These are phyloP conservation scores for Holtermannia corniformis DNA, from an alignment of 768 basidiomycete genomes.

Conservation along the genomic window DNA sequence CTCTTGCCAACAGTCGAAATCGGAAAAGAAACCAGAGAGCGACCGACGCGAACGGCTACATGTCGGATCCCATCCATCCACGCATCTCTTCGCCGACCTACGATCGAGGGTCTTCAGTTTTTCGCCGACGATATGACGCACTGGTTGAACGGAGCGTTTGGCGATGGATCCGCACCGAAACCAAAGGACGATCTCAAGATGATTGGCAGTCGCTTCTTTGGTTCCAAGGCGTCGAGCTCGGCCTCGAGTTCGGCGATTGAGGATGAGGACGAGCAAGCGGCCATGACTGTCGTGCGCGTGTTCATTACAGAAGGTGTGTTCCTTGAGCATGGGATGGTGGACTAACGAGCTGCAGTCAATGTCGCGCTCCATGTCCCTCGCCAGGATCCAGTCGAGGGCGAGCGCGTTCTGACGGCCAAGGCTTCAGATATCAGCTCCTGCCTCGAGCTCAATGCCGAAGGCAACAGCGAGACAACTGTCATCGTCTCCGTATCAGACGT, in stretches of 20 bases:
- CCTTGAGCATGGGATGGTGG: too few species aligned
- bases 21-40: not conserved
- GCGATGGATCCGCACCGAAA: conserved; percentile 32
- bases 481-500: conserved; percentile 58
- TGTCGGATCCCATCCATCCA: conserved; percentile 54
- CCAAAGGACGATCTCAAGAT: conserved; percentile 51
- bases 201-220: conserved; percentile 64
- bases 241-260: conserved; percentile 22
- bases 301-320: conserved; percentile 38
- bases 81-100: conserved; percentile 46
- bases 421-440: conserved; percentile 57
- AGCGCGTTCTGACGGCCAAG: conserved; percentile 44
- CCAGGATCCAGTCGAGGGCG: conserved; percentile 27
- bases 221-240: conserved; percentile 24
- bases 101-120: conserved; percentile 70
- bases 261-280: conserved; percentile 8
- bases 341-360: too few species aligned
- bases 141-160: conserved; percentile 50
- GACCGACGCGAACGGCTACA: conserved; percentile 14
- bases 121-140: conserved; percentile 81
- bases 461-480: conserved; percentile 64
- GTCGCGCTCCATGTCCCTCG: conserved; percentile 51
- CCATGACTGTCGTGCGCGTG: conserved; percentile 13
- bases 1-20: conserved; percentile 23
- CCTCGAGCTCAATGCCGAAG: conserved; percentile 60